These are phyloP conservation scores for Hura crepitans DNA, from an alignment of 441 rosid species.

Conservation along the genomic window DNA sequence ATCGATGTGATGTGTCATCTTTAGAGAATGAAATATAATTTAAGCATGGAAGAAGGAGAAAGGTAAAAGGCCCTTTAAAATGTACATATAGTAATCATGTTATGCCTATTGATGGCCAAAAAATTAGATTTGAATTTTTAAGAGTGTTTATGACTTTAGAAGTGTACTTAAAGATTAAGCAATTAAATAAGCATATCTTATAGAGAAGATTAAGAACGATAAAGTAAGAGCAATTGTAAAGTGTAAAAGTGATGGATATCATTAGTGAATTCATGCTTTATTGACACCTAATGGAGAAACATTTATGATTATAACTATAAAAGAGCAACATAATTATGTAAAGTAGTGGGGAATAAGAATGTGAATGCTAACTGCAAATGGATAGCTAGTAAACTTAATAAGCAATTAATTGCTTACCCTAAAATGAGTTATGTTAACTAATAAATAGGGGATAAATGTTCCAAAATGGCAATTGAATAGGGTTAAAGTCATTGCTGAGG, in stretches of 20 bases:
- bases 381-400: not conserved
- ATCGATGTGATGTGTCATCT: too few species aligned
- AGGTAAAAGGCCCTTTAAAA: fast-evolving
- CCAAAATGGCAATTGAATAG: not conserved
- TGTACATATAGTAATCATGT: not conserved
- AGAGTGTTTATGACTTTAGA: not conserved
- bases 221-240: not conserved
- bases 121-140: not conserved
- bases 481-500: not conserved
- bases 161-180: not conserved
- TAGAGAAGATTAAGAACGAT: not conserved
- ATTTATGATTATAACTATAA: not conserved
- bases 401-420: not conserved
- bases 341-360: not conserved
- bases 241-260: not conserved
- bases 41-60: not conserved
- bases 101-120: too few species aligned
- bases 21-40: too few species aligned
- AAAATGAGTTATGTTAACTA: not conserved
- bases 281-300: not conserved
- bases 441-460: not conserved
- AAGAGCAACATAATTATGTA: not conserved
- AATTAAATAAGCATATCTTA: too few species aligned
- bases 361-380: not conserved
- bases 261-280: not conserved